These are phyloP conservation scores for Pachyrhizus erosus DNA, from an alignment of 306 rosid species.

Conservation along the genomic window DNA sequence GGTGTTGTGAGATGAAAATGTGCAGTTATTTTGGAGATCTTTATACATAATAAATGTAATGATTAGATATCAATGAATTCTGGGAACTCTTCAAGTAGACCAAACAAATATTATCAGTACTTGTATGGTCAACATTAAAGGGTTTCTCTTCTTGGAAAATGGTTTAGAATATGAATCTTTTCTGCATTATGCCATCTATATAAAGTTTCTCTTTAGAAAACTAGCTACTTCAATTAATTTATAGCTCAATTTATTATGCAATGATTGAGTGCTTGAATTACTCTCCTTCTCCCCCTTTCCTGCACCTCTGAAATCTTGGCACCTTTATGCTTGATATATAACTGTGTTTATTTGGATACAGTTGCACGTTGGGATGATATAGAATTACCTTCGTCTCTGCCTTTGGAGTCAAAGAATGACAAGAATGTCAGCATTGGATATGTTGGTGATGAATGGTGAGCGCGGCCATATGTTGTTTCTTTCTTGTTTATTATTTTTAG, in stretches of 20 bases:
- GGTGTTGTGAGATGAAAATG: too few species aligned
- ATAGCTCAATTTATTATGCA: neutral
- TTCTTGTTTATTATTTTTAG: neutral
- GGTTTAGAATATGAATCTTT: neutral
- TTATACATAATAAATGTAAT: neutral
- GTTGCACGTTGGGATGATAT: constrained; percentile 86
- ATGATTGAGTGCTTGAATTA: neutral
- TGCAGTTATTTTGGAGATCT: neutral
- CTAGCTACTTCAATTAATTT: neutral
- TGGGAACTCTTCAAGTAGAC: neutral
- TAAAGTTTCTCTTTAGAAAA: neutral
- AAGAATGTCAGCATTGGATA: constrained; percentile 64
- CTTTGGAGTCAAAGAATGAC: constrained; percentile 46
- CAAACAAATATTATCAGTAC: neutral
- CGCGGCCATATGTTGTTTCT: neutral
- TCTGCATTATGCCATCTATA: constrained; percentile 1
- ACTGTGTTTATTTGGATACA: constrained; percentile 47
- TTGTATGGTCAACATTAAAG: neutral
- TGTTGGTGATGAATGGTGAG: constrained; percentile 90
- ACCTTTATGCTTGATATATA: constrained; percentile 1
- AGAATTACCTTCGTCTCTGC: constrained; percentile 55
- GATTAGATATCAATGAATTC: neutral
- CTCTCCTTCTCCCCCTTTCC: neutral
- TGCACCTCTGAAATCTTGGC: neutral
- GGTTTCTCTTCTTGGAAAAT: neutral